Evolutionary conservation across 345 rosid genomes (phyloP), one percentile per base, ranked within the genome.

Genomic region (Angophora floribunda): DNA sequence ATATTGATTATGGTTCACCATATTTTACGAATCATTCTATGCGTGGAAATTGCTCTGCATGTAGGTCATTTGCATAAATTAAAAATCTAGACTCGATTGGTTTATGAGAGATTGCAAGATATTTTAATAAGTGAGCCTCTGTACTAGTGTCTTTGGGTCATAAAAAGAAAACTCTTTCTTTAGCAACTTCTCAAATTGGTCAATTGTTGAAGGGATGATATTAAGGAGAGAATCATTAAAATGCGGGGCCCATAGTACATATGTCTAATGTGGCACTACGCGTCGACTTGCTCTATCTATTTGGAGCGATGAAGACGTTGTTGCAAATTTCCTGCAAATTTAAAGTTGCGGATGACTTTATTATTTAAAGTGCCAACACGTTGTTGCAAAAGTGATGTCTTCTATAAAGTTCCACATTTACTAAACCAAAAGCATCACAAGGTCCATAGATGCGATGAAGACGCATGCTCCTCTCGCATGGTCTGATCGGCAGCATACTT

Each of bases 241-340:
- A 55, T 21, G 61, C 51, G 51, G 51, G 51, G 51, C 7, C n/a
- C 50, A 47, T 47, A 47, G 8, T 47, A 51, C 13, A 51, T 51
- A 11, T 51, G 51, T 13, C 51, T 9, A 51, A 51, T 51, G 9
- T 51, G 51, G 51, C 13, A 9, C 51, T 51, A 51, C 51, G 13
- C 10, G 51, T 51, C 51, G 11, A 51, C 51, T 51, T 51, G 51
- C 10, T 51, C 51, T 51, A 51, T 51, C 51, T 51, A 51, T 51
- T 51, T 51, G 41, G 41, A 36, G 41, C n/a, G n/a, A n/a, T n/a
- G n/a, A n/a, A n/a, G n/a, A n/a, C n/a, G n/a, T n/a, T n/a, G n/a
- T n/a, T n/a, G n/a, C n/a, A n/a, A n/a, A 52, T 61, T 97, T 96
- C 91, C 19, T 94, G 87, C 94, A 92, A 90, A 90, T 86, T 90